Conservation (phyloP, 331 rosid genomes). For the Malus hybrid region DNA sequence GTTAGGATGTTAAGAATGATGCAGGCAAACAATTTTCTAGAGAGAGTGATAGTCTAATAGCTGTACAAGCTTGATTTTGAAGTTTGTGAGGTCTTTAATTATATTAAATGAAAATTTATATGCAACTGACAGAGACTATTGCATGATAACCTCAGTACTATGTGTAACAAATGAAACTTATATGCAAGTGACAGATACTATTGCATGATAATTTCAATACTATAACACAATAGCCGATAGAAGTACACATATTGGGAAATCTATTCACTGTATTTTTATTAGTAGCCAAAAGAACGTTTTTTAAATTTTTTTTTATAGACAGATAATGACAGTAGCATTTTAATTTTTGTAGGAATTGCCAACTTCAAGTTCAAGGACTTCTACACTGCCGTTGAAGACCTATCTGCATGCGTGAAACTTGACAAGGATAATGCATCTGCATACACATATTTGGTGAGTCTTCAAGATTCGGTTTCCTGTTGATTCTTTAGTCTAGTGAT, state of each 20-base stretch:
- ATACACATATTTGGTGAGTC: conserved; percentile 74
- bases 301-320: neutral
- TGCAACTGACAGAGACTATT: neutral
- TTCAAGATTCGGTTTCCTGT: conserved; percentile 11
- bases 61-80: neutral
- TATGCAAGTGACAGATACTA: no score
- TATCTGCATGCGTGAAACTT: conserved; percentile 64
- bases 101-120: neutral
- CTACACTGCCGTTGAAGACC: conserved; percentile 73
- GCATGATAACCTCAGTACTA: neutral
- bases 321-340: neutral
- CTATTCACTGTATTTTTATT: neutral
- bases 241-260: neutral
- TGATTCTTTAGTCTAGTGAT: conserved; percentile 15
- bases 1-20: neutral
- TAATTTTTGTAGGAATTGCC: conserved; percentile 59
- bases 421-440: conserved; percentile 80
- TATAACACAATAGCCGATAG: neutral
- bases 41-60: neutral
- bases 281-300: neutral
- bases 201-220: no score
- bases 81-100: neutral
- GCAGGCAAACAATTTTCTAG: neutral
- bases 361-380: conserved; percentile 86
- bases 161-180: neutral